phyloP scores from a whole-genome alignment of 179 eudicot species.

The Sideroxylon spinosum region DNA sequence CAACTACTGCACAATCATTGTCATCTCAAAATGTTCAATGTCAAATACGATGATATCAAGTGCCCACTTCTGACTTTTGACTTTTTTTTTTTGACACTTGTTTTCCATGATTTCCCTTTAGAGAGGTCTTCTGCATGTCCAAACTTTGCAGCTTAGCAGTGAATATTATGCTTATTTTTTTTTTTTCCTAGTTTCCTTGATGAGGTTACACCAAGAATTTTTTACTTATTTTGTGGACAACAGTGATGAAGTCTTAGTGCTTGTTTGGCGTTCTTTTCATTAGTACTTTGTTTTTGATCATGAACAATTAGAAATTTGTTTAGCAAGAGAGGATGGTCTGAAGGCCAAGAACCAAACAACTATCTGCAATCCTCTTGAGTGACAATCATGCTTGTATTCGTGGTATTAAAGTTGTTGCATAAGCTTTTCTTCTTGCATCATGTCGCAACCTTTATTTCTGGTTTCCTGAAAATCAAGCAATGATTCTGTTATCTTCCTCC shows the following conservation, averaged over 20 bases:
- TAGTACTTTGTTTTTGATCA: background rate
- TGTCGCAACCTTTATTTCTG: background rate
- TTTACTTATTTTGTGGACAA: background rate
- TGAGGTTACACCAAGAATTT: background rate
- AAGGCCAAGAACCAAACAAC: background rate
- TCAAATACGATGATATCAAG: background rate
- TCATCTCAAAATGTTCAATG: background rate
- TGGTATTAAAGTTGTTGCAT: background rate
- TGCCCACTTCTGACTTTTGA: background rate
- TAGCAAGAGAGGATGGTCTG: background rate
- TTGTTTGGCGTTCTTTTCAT: background rate
- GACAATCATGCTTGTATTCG: background rate
- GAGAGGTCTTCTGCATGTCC: background rate
- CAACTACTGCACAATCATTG: background rate
- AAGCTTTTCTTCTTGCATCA: background rate
- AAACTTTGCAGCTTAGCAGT: background rate
- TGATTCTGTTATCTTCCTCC: background rate
- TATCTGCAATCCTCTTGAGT: constrained; percentile 7
- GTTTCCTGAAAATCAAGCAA: background rate
- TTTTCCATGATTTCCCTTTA: background rate
- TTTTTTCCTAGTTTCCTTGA: background rate
- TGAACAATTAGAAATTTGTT: background rate
- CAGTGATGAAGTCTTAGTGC: background rate
- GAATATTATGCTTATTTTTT: background rate
- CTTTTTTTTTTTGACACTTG: background rate